Evolutionary conservation across 768 basidiomycete species (phyloP), one percentile per base, ranked within the genome.

Genomic region (Macrolepiota dolichaula): DNA sequence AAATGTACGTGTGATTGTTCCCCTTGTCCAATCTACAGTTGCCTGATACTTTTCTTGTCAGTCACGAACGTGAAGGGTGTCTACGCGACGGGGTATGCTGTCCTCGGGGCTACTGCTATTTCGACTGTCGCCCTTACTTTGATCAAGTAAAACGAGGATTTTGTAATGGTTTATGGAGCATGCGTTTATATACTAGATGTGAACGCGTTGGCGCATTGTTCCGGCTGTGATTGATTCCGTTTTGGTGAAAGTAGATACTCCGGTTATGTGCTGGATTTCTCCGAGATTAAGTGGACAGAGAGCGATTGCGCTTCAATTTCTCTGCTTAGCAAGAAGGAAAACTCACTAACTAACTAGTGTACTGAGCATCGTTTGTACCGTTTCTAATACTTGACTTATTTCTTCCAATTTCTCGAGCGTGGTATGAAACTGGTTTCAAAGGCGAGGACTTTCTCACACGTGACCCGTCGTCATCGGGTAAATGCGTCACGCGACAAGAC

Each of bases 41-140:
- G 42, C 44, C 27, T 59, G 60, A 19, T 42, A 24, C 50, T 50
- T 44, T 44, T 42, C 4, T 53, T 19, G 59, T 15, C 67, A 98
- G 96, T 94, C 75, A 72, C 93, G 70, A 84, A 79, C 46, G 77
- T 97, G 63, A 94, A 91, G 72, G 87, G 88, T 15, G 88, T 85
- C 9, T 97, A 96, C 72, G 72, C 72, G 24, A 82, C 91, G 12
- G 95, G 91, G 2, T 98, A 97, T 73, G 83, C 85, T 46, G 94
- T 96, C 35, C 70, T 97, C 7, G 94, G 84, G 37, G 87, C 87
- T 17, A 88, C 91, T 15, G 90, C 85, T 51, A 70, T 92, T 44
- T 82, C 89, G 44, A 94, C 92, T 24, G 80, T 86, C 54, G 89
- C 79, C 37, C 81, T 95, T 63, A 71, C 71, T 24, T 65, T 74